Evolutionary conservation across 1,139 yeast genomes (phyloP), one percentile per base, ranked within the genome.

Genomic region (Scheffersomyces parashehatae): DNA sequence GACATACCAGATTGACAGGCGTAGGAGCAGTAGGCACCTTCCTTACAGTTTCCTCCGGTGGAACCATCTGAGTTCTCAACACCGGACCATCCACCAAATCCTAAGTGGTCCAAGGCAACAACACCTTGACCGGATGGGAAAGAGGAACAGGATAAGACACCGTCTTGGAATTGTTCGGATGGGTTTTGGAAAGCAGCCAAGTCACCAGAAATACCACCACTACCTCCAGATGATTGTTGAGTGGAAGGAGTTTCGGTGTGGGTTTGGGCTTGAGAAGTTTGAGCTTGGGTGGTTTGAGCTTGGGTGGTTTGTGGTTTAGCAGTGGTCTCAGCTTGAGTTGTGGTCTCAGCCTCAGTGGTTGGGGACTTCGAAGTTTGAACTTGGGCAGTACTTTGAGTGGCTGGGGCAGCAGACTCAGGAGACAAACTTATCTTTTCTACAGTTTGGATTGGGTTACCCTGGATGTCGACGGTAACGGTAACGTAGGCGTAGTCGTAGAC

Each of bases 1-100:
- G 96, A 85, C 95, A 86, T 86, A 75, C 97, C 98, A 36, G 96
- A 80, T 72, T 87, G 89, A 77, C 98, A 90, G 45, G 97, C 96
- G 69, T 90, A 91, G 50, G 98, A 91, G 74, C 98, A 93, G 82
- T 87, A 89, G 64, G 81, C 81, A 50, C 97, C 98, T 55, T 89
- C 96, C 56, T 74, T 61, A 77, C 99, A 93, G 41, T 51, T 43
- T 72, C 72, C 61, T 48, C 90, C 82, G 55, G 90, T 76, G 47
- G 85, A 80, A 55, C 81, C 81, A 62, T 81, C 79, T 50, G 75
- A 65, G 62, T 81, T 70, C 60, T 67, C 64, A 58, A 93, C 79
- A 46, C 97, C 89, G 43, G 97, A 81, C 95, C 95, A 93, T 56
- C 99, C 99, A 54, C 93, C 95, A 48, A 82, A 77, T 44, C 83